Conservation (phyloP, 768 basidiomycete genomes). For the Saitozyma podzolica region DNA sequence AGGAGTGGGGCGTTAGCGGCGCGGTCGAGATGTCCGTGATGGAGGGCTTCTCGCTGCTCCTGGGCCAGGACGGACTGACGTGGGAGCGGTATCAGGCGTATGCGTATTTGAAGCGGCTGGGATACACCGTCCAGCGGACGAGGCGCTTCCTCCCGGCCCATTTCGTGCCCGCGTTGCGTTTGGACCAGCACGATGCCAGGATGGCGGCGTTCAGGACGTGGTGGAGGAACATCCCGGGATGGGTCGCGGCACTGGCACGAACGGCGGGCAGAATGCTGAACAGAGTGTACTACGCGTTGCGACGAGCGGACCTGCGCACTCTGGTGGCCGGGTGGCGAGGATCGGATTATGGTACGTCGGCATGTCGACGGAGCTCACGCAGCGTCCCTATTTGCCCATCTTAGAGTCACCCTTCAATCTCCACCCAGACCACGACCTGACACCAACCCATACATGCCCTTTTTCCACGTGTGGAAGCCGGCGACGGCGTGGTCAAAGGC, state of each 20-base stretch:
- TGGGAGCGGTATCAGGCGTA: conserved; percentile 91
- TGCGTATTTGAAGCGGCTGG: conserved; percentile 85
- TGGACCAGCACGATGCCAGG: conserved; percentile 7
- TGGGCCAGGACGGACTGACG: conserved; percentile 73
- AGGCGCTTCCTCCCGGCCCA: conserved; percentile 54
- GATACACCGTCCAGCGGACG: conserved; percentile 83
- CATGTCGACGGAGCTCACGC: conserved; percentile 1
- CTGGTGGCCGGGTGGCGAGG: conserved; percentile 1
- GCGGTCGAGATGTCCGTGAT: conserved; percentile 73
- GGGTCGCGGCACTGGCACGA: conserved; percentile 11
- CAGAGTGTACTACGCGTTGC: too few species aligned
- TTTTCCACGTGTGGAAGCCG: conserved; percentile 91
- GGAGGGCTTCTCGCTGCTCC: conserved; percentile 82
- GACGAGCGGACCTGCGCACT: too few species aligned
- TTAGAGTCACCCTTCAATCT: conserved; percentile 73
- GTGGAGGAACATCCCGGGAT: conserved; percentile 35
- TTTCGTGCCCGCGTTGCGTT: conserved; percentile 14
- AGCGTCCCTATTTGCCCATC: conserved; percentile 69
- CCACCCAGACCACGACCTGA: conserved; percentile 58
- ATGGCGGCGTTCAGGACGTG: conserved; percentile 31
- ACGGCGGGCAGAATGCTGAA: too few species aligned
- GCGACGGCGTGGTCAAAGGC: conserved; percentile 63
- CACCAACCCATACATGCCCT: conserved; percentile 68
- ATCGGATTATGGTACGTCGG: conserved; percentile 12
- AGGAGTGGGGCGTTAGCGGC: conserved; percentile 37